Percentiles rank a stretch among this genome's conserved stretches.
These are phyloP conservation scores for Fusarium decemcellulare DNA, from an alignment of 2,329 filamentous ascomycete species.

Conservation along the genomic window DNA sequence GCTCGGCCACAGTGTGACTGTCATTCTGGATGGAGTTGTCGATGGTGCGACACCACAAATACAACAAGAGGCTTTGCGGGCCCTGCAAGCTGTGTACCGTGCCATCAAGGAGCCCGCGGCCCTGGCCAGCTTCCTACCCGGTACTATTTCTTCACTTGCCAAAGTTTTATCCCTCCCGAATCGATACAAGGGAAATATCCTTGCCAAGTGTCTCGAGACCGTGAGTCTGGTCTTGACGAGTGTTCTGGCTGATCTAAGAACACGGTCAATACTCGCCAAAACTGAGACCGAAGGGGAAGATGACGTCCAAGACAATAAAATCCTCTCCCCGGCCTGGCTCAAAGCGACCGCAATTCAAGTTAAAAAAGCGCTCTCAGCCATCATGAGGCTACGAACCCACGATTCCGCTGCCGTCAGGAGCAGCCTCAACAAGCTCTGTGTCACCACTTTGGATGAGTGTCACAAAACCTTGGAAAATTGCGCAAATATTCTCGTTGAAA, in stretches of 20 bases:
- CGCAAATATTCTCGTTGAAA: constrained; percentile 82
- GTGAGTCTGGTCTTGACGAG: constrained; percentile 68
- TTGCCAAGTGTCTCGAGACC: constrained; percentile 73
- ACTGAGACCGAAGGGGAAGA: constrained; percentile 44
- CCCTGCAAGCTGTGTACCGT: constrained; percentile 73
- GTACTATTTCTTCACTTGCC: constrained; percentile 85
- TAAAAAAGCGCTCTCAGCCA: constrained; percentile 83
- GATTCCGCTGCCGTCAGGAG: constrained; percentile 77
- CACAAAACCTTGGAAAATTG: constrained; percentile 79
- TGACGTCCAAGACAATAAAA: constrained; percentile 49
- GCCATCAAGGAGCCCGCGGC: constrained; percentile 81
- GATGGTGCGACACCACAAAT: constrained; percentile 76
- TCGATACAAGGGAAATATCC: constrained; percentile 68
- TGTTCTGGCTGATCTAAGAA: constrained; percentile 71
- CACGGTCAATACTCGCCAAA: constrained; percentile 60
- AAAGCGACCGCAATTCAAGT: constrained; percentile 85
- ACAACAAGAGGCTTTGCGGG: constrained; percentile 77
- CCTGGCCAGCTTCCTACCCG: constrained; percentile 88
- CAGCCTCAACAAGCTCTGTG: constrained; percentile 79
- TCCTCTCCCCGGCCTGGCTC: constrained; percentile 75
- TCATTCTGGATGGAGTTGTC: constrained; percentile 81
- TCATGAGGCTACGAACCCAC: constrained; percentile 82
- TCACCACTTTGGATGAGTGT: constrained; percentile 84
- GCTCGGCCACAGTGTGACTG: constrained; percentile 85
- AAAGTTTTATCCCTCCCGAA: constrained; percentile 80